Percentiles rank a stretch among this genome's conserved stretches.
These are phyloP conservation scores for Carallia pectinifolia DNA, from an alignment of 345 rosid species.

Conservation along the genomic window DNA sequence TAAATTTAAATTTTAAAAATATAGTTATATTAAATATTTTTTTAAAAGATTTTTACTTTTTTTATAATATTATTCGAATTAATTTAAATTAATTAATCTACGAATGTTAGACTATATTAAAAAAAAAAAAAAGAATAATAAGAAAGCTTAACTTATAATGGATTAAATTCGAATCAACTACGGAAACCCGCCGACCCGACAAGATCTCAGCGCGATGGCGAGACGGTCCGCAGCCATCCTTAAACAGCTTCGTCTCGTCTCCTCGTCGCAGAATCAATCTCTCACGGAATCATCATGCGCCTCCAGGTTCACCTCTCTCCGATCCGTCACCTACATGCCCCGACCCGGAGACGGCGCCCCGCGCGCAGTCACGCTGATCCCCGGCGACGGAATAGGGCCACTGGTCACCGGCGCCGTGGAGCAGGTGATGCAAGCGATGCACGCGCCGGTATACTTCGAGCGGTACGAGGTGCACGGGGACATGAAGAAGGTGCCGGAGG, in stretches of 20 bases:
- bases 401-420: conserved; percentile 89
- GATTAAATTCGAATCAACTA: neutral
- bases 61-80: too few species aligned
- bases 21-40: too few species aligned
- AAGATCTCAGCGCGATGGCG: conserved; percentile 44
- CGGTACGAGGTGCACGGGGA: conserved; percentile 71
- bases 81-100: too few species aligned
- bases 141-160: too few species aligned
- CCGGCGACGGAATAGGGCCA: conserved; percentile 94
- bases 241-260: conserved; percentile 33
- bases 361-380: conserved; percentile 85
- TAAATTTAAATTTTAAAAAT: too few species aligned
- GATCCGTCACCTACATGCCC: conserved; percentile 98
- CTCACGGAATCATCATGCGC: neutral
- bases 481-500: conserved; percentile 74
- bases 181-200: neutral
- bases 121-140: too few species aligned
- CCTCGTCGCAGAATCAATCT: conserved; percentile 20
- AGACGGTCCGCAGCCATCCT: conserved; percentile 48
- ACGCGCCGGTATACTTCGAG: conserved; percentile 86
- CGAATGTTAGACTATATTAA: too few species aligned
- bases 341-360: conserved; percentile 93
- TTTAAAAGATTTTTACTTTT: too few species aligned
- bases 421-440: conserved; percentile 94
- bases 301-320: conserved; percentile 29